These are phyloP conservation scores for Neofusicoccum cordaticola DNA, from an alignment of 2,329 filamentous ascomycete genomes.

Conservation along the genomic window DNA sequence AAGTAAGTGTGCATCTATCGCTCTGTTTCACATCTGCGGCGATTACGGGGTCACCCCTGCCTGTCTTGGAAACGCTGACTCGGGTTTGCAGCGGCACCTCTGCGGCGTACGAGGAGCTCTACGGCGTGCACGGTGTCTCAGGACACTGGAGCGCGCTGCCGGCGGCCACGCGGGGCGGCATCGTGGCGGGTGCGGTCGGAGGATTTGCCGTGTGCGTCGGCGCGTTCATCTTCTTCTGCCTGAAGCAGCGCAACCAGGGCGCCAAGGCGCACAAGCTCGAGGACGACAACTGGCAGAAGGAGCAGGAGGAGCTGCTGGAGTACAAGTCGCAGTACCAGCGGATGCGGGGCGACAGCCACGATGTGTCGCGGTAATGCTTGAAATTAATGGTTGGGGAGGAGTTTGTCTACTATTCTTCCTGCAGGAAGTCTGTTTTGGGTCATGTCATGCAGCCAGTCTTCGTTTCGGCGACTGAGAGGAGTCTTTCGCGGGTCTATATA, in stretches of 20 bases:
- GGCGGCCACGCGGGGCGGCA: conserved; percentile 34
- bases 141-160: conserved; percentile 36
- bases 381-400: conserved; percentile 7
- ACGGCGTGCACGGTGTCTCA: conserved; percentile 33
- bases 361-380: conserved; percentile 1
- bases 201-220: conserved; percentile 27
- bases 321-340: conserved; percentile 18
- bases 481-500: conserved; percentile 15
- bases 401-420: conserved; percentile 11
- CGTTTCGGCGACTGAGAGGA: not conserved
- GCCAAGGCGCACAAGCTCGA: conserved; percentile 32
- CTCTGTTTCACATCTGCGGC: conserved; percentile 19
- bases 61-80: not conserved
- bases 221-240: conserved; percentile 36
- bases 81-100: conserved; percentile 31
- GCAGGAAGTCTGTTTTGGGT: conserved; percentile 9
- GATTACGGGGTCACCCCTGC: not conserved
- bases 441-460: conserved; percentile 8
- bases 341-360: conserved; percentile 6
- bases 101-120: conserved; percentile 32
- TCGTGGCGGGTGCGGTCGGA: conserved; percentile 23
- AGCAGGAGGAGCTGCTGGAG: conserved; percentile 22
- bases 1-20: conserved; percentile 31
- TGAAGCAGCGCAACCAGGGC: conserved; percentile 39
- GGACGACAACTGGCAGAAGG: conserved; percentile 35